phyloP scores from a whole-genome alignment of 176 grass and related monocot genomes.

The Sorghum bicolor region Sorghum_bicolor_NCBIv3 NC_012876.2:9290001-9290500 shows the following conservation, averaged over 20 bases:
- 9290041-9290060: conserved; percentile 97
- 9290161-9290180: conserved; percentile 95
- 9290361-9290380: background rate
- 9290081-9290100: conserved; percentile 86
- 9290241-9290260: conserved; percentile 93
- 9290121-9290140: conserved; percentile 86
- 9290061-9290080: conserved; percentile 90
- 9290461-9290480: conserved; percentile 91
- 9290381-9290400: conserved; percentile 63
- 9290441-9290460: conserved; percentile 83
- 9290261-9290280: conserved; percentile 48
- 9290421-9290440: conserved; percentile 84
- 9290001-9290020: background rate
- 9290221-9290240: conserved; percentile 90
- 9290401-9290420: conserved; percentile 84
- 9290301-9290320: background rate
- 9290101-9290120: conserved; percentile 95
- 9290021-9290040: conserved; percentile 40
- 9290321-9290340: background rate
- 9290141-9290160: conserved; percentile 87
- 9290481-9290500: conserved; percentile 88
- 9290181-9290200: conserved; percentile 85
- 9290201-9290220: conserved; percentile 65
- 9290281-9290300: conserved; percentile 6
- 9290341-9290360: background rate